Percentiles rank a stretch among this genome's conserved stretches.
Evolutionary conservation across 2,329 filamentous ascomycete genomes (phyloP).

Genomic region (Diaporthe citrichinensis): DNA sequence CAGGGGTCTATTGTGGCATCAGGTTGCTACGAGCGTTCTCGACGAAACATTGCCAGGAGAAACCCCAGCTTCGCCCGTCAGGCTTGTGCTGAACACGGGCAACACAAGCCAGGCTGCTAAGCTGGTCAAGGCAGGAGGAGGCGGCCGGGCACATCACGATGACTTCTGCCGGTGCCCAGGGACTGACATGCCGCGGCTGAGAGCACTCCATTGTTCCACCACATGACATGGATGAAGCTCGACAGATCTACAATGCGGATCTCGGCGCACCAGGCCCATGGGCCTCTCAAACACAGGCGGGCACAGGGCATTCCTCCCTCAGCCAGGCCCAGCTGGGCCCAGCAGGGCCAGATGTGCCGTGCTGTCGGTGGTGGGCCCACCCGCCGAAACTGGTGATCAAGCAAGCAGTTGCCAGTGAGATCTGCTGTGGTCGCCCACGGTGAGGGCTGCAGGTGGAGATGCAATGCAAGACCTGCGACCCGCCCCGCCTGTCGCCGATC

Average conservation of each 20-base stretch:
- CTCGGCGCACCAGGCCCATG: slow-evolving; percentile 28
- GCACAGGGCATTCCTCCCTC: not conserved
- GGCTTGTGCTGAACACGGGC: not conserved
- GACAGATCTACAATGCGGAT: slow-evolving; percentile 36
- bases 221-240: slow-evolving; percentile 39
- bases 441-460: slow-evolving; percentile 34
- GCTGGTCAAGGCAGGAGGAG: not conserved
- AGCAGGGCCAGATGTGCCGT: not conserved
- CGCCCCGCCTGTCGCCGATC: slow-evolving; percentile 28
- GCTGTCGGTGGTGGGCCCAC: not conserved
- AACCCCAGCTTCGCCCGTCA: slow-evolving; percentile 8
- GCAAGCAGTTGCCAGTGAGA: not conserved
- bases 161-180: not conserved
- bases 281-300: slow-evolving; percentile 26
- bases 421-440: slow-evolving; percentile 20
- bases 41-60: slow-evolving; percentile 26
- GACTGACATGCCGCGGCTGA: slow-evolving; percentile 18
- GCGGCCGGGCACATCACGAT: not conserved
- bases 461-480: slow-evolving; percentile 32
- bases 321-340: not conserved
- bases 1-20: slow-evolving; percentile 19
- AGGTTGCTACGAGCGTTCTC: slow-evolving; percentile 18
- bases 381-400: slow-evolving; percentile 24
- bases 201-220: slow-evolving; percentile 39
- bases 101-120: slow-evolving; percentile 3